A percentile compares a stretch with the other conserved stretches of the same genome.
Evolutionary conservation across 768 basidiomycete species (phyloP).

Genomic region (Paxillus ammoniavirescens): DNA sequence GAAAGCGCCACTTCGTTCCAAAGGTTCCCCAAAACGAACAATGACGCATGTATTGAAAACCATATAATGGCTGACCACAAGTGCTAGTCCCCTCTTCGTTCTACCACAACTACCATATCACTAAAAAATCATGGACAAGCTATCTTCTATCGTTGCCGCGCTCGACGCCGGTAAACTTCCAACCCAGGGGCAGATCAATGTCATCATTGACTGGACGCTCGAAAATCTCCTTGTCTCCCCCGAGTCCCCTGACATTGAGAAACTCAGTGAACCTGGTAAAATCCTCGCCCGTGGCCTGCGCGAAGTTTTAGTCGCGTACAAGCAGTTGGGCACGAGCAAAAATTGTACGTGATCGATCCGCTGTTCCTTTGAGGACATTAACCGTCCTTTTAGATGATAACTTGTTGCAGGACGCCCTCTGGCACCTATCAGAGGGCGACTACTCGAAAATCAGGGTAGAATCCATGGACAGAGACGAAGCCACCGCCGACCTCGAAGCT

Average conservation of each 20-base stretch:
- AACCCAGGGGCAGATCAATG: slow-evolving; percentile 53
- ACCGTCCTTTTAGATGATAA: slow-evolving; percentile 49
- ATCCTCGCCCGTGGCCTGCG: slow-evolving; percentile 50
- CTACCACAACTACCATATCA: not conserved
- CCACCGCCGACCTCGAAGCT: slow-evolving; percentile 47
- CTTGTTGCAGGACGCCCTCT: slow-evolving; percentile 61
- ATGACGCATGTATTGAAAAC: too few species aligned
- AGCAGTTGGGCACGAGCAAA: slow-evolving; percentile 50
- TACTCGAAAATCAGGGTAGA: slow-evolving; percentile 37
- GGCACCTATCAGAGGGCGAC: slow-evolving; percentile 61
- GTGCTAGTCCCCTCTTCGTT: too few species aligned
- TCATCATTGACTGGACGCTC: slow-evolving; percentile 55
- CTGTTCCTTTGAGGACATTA: not conserved
- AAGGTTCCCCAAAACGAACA: too few species aligned
- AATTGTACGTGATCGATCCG: slow-evolving; percentile 42
- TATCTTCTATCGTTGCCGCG: slow-evolving; percentile 62
- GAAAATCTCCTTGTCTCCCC: slow-evolving; percentile 46
- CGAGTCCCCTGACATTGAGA: slow-evolving; percentile 36
- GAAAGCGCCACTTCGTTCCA: not conserved
- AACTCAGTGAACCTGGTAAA: slow-evolving; percentile 56
- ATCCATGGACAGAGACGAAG: slow-evolving; percentile 43
- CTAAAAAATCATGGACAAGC: slow-evolving; percentile 53
- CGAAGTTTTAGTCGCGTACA: slow-evolving; percentile 57
- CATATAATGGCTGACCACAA: not conserved
- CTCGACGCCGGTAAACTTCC: slow-evolving; percentile 72